A percentile compares a stretch with the other conserved stretches of the same genome.
Conservation (phyloP, 2,329 filamentous ascomycete species). For the Beauveria brongniartii region DNA sequence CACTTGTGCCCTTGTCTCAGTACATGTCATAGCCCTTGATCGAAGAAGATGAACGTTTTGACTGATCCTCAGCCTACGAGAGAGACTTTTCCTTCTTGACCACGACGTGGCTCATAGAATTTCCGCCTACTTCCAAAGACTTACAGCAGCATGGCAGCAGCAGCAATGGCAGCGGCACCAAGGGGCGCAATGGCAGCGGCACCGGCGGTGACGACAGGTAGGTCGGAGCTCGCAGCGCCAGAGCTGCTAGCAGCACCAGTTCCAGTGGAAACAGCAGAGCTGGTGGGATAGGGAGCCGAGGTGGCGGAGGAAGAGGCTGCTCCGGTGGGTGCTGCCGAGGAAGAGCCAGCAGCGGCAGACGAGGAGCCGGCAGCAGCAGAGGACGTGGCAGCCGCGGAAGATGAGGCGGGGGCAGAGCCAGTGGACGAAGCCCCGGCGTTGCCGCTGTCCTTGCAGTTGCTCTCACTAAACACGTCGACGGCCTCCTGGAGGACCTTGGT, state of each 20-base stretch:
- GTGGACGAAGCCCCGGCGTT: not conserved
- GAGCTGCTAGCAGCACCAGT: not conserved
- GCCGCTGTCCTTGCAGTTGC: conserved; percentile 17
- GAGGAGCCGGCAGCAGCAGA: not conserved
- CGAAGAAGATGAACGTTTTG: not conserved
- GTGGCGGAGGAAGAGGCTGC: not conserved
- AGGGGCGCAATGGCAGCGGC: conserved; percentile 6
- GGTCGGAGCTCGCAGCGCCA: not conserved
- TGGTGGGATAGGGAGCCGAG: not conserved
- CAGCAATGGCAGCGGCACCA: not conserved
- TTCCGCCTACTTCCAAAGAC: too few relatives aligned
- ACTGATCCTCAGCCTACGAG: not conserved
- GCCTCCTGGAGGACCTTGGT: conserved; percentile 13
- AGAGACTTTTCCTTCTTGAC: too few relatives aligned
- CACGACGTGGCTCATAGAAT: too few relatives aligned
- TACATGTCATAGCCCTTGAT: not conserved
- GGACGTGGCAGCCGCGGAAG: too few relatives aligned
- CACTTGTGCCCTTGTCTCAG: not conserved
- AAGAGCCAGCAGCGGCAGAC: too few relatives aligned
- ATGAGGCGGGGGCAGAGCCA: not conserved
- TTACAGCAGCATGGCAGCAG: conserved; percentile 4
- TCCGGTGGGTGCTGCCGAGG: not conserved
- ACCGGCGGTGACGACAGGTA: conserved; percentile 2
- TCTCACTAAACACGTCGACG: conserved; percentile 15
- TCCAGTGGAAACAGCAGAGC: not conserved